Evolutionary conservation across 129 eudicot genomes (phyloP).

Genomic region (Glebionis coronaria): DNA sequence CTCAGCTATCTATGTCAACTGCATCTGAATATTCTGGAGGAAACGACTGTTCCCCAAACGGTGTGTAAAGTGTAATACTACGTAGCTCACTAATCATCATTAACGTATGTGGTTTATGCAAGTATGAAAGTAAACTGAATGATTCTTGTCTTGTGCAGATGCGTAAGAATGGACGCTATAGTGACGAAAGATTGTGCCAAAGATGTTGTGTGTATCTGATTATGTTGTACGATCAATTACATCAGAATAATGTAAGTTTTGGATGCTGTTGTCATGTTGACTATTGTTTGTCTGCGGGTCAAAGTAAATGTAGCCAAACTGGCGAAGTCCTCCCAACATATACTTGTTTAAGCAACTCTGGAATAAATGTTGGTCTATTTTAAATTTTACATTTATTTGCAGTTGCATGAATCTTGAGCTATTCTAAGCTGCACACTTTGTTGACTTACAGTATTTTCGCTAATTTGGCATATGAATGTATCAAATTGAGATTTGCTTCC

Average conservation of each 20-base stretch:
- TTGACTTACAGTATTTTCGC: too few species aligned
- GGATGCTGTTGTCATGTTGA: constrained; percentile 24
- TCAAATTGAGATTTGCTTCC: too few species aligned
- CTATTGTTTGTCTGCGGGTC: constrained; percentile 25
- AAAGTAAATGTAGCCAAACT: constrained; percentile 15
- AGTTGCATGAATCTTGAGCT: background rate
- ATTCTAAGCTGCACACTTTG: too few species aligned
- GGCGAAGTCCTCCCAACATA: constrained; percentile 12
- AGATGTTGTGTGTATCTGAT: constrained; percentile 31
- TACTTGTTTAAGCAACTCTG: constrained; percentile 25
- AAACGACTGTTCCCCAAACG: constrained; percentile 49
- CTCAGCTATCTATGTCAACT: constrained; percentile 76
- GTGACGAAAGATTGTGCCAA: constrained; percentile 13
- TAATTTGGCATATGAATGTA: too few species aligned
- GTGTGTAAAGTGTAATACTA: constrained; percentile 38
- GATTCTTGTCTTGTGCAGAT: constrained; percentile 34
- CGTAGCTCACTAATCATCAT: background rate
- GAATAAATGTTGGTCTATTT: constrained; percentile 31
- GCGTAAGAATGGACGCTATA: constrained; percentile 24
- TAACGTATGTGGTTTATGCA: background rate
- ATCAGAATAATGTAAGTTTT: constrained; percentile 18
- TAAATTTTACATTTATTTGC: constrained; percentile 1
- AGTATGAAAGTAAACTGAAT: constrained; percentile 4
- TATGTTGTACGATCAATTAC: constrained; percentile 22
- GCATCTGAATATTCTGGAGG: constrained; percentile 48